Conservation (phyloP, 345 rosid species). For the Excoecaria agallocha region DNA sequence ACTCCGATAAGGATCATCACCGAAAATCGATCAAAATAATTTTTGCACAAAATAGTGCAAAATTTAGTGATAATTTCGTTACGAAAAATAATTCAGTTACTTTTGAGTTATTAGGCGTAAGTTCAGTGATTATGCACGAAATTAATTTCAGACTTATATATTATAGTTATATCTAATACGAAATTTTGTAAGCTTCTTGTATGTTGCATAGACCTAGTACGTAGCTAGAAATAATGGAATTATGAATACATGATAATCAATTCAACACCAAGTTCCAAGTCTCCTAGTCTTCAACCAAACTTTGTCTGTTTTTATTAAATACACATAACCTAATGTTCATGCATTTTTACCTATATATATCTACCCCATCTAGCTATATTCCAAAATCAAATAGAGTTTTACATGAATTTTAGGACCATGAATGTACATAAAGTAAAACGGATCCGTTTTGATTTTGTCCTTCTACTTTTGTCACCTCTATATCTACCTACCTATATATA, state of each 20-base stretch:
- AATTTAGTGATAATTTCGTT: no score
- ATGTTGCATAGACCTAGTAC: background rate
- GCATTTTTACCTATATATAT: background rate
- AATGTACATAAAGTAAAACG: background rate
- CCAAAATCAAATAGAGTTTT: background rate
- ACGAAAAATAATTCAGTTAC: no score
- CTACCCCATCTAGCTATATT: background rate
- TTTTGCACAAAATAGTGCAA: no score
- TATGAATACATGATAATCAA: background rate
- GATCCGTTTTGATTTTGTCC: no score
- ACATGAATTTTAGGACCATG: background rate
- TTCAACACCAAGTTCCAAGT: background rate
- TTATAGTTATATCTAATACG: no score
- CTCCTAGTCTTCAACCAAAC: background rate
- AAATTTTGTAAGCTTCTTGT: slow-evolving; percentile 21
- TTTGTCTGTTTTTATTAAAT: slow-evolving; percentile 2
- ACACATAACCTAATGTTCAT: background rate
- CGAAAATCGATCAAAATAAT: no score
- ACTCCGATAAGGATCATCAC: no score
- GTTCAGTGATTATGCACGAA: no score
- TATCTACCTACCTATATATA: no score
- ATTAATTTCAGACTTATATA: no score
- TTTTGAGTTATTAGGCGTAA: no score
- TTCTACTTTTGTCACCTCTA: no score
- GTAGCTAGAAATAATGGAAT: background rate